These are phyloP conservation scores for Pistacia vera DNA, from an alignment of 345 rosid genomes.

Conservation along the genomic window DNA sequence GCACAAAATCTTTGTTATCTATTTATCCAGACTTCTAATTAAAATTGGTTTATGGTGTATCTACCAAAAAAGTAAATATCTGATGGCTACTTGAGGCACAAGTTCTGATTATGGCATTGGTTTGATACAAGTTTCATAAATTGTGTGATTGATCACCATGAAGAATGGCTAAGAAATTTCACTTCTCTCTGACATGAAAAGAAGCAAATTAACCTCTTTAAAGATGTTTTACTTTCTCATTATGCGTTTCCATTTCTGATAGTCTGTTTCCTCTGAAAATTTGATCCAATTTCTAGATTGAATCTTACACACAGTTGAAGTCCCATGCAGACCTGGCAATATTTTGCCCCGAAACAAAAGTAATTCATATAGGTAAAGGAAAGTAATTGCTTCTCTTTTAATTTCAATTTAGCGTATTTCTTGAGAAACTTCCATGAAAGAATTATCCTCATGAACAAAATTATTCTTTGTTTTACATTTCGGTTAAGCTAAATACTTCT, in stretches of 20 bases:
- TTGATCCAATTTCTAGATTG: background rate
- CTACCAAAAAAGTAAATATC: conserved; percentile 18
- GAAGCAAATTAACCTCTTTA: background rate
- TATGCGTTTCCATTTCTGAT: background rate
- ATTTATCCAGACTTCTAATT: conserved; percentile 44
- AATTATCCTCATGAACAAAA: conserved; percentile 30
- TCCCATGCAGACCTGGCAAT: background rate
- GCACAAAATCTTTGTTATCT: conserved; percentile 13
- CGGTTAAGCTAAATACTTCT: conserved; percentile 80
- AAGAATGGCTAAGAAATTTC: background rate
- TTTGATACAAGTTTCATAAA: background rate
- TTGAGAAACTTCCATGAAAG: background rate
- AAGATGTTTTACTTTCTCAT: background rate
- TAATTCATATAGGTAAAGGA: background rate
- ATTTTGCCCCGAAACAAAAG: background rate
- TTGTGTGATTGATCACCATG: background rate
- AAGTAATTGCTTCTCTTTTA: conserved; percentile 3
- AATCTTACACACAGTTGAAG: background rate
- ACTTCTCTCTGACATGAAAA: background rate
- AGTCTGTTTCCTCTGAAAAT: background rate
- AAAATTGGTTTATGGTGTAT: conserved; percentile 46
- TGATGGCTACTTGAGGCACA: background rate
- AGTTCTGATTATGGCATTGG: background rate
- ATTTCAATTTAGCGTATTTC: conserved; percentile 13
- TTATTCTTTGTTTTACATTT: conserved; percentile 24